Evolutionary conservation across 495 filamentous ascomycete species (phyloP).

Genomic region (Aspergillus carlsbadensis): DNA sequence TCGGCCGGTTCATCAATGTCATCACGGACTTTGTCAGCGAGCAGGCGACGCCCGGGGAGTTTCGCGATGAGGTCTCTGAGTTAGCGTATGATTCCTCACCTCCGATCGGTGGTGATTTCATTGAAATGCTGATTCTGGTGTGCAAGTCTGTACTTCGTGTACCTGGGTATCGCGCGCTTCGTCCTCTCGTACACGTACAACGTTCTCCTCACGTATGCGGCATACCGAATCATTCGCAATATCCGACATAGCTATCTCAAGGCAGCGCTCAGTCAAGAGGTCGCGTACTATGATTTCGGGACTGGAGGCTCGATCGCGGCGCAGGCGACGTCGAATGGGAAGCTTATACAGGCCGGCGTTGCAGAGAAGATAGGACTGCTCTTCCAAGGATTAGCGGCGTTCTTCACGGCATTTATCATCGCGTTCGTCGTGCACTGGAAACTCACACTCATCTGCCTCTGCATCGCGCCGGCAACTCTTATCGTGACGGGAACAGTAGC

Average conservation of each 20-base stretch:
- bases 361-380: constrained; percentile 83
- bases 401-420: constrained; percentile 82
- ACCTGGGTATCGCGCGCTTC: constrained; percentile 1
- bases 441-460: constrained; percentile 77
- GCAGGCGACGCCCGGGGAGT: neutral
- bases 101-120: neutral
- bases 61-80: neutral
- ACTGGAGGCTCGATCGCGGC: constrained; percentile 92
- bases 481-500: constrained; percentile 68
- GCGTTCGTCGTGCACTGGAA: constrained; percentile 84
- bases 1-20: constrained; percentile 1
- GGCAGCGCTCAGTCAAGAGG: constrained; percentile 81
- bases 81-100: neutral
- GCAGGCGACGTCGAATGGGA: constrained; percentile 86
- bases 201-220: constrained; percentile 2
- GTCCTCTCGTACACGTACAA: constrained; percentile 6
- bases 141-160: constrained; percentile 3
- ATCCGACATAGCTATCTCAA: neutral
- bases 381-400: constrained; percentile 72
- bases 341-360: constrained; percentile 82
- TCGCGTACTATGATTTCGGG: constrained; percentile 88
- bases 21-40: neutral
- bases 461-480: constrained; percentile 66
- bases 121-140: neutral
- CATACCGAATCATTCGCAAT: constrained; percentile 5